These are phyloP conservation scores for Crucibulum laeve DNA, from an alignment of 768 basidiomycete species.

Conservation along the genomic window DNA sequence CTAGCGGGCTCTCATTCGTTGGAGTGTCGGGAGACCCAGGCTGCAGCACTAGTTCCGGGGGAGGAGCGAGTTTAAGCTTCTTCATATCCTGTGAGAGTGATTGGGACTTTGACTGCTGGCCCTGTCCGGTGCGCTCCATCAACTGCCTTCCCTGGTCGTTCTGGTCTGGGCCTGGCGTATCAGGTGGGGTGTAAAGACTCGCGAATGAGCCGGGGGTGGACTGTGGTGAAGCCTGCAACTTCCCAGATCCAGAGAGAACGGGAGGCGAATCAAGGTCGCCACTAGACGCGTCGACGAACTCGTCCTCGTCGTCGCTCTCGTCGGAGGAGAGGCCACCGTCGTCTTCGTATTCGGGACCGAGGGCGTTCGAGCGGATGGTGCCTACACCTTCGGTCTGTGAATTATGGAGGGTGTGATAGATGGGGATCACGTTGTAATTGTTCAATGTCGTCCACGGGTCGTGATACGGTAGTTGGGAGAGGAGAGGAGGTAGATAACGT, in stretches of 20 bases:
- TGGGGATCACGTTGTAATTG: too few species aligned
- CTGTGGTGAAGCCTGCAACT: too few species aligned
- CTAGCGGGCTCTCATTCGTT: neutral
- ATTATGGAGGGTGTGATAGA: too few species aligned
- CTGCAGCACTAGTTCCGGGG: neutral
- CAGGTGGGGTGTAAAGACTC: constrained; percentile 15
- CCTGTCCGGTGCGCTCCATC: neutral
- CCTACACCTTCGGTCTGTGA: constrained; percentile 81
- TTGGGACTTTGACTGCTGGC: constrained; percentile 4
- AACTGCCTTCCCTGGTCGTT: neutral
- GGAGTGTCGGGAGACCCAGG: constrained; percentile 1
- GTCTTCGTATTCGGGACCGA: constrained; percentile 59
- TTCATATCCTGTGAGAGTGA: constrained; percentile 15
- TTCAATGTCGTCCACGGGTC: neutral
- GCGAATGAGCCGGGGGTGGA: constrained; percentile 15
- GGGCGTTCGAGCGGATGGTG: constrained; percentile 64
- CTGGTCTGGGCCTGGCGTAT: neutral
- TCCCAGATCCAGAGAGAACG: too few species aligned
- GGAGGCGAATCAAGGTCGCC: neutral
- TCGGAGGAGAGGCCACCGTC: constrained; percentile 69
- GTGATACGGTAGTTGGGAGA: neutral
- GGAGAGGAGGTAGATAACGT: too few species aligned
- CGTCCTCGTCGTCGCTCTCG: constrained; percentile 23
- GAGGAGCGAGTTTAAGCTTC: constrained; percentile 15
- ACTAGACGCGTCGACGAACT: constrained; percentile 20